Percentiles rank a stretch among this genome's conserved stretches.
Conservation (phyloP, 1,284 basidiomycete genomes). For the Exobasidium cylindrosporum region DNA sequence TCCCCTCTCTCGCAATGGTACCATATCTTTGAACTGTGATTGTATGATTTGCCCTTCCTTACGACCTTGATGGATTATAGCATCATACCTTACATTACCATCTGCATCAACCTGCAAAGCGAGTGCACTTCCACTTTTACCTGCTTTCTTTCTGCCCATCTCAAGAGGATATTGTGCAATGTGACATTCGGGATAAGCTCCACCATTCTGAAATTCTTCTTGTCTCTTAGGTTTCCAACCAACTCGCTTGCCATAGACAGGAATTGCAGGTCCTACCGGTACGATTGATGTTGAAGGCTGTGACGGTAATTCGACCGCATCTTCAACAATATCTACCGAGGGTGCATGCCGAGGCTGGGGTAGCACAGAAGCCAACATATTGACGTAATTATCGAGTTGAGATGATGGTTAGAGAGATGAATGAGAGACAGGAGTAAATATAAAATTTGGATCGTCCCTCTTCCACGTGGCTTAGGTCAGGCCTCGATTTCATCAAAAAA, state of each 20-base stretch:
- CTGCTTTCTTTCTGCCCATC: constrained; percentile 80
- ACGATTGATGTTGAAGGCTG: constrained; percentile 18
- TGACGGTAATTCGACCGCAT: constrained; percentile 12
- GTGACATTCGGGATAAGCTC: constrained; percentile 95
- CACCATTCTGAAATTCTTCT: constrained; percentile 88
- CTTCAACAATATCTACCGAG: constrained; percentile 8
- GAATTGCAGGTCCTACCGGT: constrained; percentile 14
- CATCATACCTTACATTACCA: constrained; percentile 94
- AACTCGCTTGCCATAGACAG: constrained; percentile 74
- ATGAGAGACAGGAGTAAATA: too few species aligned
- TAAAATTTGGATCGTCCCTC: too few species aligned
- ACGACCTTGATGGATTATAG: constrained; percentile 91
- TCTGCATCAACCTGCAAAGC: constrained; percentile 94
- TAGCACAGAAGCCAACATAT: constrained; percentile 32
- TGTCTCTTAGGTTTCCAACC: constrained; percentile 80
- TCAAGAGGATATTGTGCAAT: constrained; percentile 94
- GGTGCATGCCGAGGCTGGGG: constrained; percentile 28
- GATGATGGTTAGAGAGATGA: not conserved
- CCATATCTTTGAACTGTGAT: constrained; percentile 94
- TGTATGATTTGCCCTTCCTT: constrained; percentile 80
- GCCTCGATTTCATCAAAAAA: too few species aligned
- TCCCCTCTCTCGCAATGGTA: constrained; percentile 83
- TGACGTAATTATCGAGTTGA: not conserved
- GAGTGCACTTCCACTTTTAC: constrained; percentile 78
- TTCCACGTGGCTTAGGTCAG: too few species aligned